Evolutionary conservation across 805 yeast species (phyloP).

Genomic region (Yamadazyma takamatsuzukensis): DNA sequence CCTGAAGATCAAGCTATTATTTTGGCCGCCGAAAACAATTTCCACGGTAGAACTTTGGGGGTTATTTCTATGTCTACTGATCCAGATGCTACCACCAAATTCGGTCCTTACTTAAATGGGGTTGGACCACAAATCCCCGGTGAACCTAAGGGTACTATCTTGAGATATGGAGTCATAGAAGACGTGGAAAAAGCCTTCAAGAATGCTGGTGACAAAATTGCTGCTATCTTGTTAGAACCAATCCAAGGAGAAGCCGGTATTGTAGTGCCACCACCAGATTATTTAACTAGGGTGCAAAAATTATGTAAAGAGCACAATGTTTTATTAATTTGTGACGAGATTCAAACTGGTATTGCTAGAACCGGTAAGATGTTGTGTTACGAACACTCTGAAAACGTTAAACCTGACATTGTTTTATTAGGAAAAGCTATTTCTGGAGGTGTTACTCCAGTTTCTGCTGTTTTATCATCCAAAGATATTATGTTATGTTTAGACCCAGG

Average conservation of each 20-base stretch:
- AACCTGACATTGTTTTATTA: slow-evolving; percentile 84
- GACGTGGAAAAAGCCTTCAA: slow-evolving; percentile 81
- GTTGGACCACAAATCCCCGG: slow-evolving; percentile 87
- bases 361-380: slow-evolving; percentile 91
- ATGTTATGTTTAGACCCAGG: slow-evolving; percentile 91
- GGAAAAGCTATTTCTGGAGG: slow-evolving; percentile 98
- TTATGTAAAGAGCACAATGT: slow-evolving; percentile 83
- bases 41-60: slow-evolving; percentile 96
- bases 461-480: slow-evolving; percentile 82
- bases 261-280: slow-evolving; percentile 85
- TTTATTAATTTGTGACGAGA: slow-evolving; percentile 90
- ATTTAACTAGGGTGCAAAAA: slow-evolving; percentile 66
- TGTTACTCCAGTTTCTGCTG: slow-evolving; percentile 88
- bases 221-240: slow-evolving; percentile 90
- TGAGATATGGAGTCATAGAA: slow-evolving; percentile 81
- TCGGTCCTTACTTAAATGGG: slow-evolving; percentile 84
- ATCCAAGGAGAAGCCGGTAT: slow-evolving; percentile 99
- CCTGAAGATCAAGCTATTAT: slow-evolving; percentile 82
- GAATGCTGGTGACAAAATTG: slow-evolving; percentile 82
- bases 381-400: slow-evolving; percentile 74
- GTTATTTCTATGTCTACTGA: slow-evolving; percentile 95
- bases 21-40: slow-evolving; percentile 82
- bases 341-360: slow-evolving; percentile 96
- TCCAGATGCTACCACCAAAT: slow-evolving; percentile 82
- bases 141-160: slow-evolving; percentile 50